Evolutionary conservation across 306 rosid species (phyloP), one percentile per base, ranked within the genome.

Genomic region (Medicago arabica): DNA sequence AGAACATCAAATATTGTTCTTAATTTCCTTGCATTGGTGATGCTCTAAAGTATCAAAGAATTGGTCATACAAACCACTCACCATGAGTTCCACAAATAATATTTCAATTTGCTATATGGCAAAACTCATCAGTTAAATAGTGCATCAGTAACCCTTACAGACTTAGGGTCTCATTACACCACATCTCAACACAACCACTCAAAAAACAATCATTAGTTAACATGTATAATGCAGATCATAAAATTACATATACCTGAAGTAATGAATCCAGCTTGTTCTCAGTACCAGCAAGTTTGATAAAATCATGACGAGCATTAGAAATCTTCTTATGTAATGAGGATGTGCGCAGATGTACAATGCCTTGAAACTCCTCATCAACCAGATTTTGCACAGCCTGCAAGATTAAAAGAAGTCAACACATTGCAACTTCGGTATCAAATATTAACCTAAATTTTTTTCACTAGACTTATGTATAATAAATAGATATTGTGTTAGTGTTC

Each of bases 241-340:
- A 55, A 74, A 57, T 69, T 4, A 43, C 63, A 25, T 60, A 74
- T 50, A 92, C 98, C 98, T 94, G 98, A 66, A 95, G 81, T 77
- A 95, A 81, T 74, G 97, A 86, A 80, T 95, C 99, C 84, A 95
- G 72, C 92, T 95, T 95, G 87, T 95, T 95, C 83, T 92, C 99
- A 53, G 96, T 81, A 77, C 97, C 99, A 34, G 97, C 79, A 74
- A 95, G 88, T 82, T 80, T 90, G 21, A 95, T 86, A 85, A 95
- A 95, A 88, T 95, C 99, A 81, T 95, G 99, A 44, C 97, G 97
- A 62, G 97, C 97, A 41, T 97, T 80, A 76, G 97, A 89, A 84
- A 95, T 83, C 78, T 86, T 95, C 71, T 92, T 95, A 78, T 95
- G 99, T 76, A 95, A 75, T 4, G 97, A 53, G 19, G 97, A 89